Evolutionary conservation across 441 rosid species (phyloP).

Genomic region (Theobroma grandiflorum): DNA sequence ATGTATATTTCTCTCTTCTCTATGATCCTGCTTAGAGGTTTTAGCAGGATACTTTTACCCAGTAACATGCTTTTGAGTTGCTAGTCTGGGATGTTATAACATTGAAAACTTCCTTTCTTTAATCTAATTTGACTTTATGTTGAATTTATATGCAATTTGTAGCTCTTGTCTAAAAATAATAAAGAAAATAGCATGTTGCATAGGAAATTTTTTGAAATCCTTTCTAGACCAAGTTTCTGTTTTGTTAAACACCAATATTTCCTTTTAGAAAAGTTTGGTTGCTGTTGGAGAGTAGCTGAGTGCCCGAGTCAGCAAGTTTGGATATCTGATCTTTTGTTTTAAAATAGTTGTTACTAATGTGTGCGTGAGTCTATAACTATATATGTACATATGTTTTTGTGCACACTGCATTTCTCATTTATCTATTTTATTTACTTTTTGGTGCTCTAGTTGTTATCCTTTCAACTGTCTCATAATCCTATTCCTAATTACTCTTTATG

Average conservation of each 20-base stretch:
- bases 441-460: neutral
- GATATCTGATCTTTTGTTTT: neutral
- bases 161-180: neutral
- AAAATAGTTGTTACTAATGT: neutral
- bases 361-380: neutral
- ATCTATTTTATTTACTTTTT: neutral
- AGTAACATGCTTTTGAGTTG: neutral
- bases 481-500: neutral
- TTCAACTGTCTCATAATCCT: neutral
- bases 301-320: slow-evolving; percentile 6
- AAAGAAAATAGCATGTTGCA: slow-evolving; percentile 1
- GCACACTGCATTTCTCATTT: neutral
- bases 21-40: neutral
- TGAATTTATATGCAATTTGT: slow-evolving; percentile 4
- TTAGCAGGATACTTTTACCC: neutral
- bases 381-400: neutral
- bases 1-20: neutral
- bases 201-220: neutral
- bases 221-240: neutral
- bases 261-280: neutral
- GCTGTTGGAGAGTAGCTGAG: slow-evolving; percentile 12
- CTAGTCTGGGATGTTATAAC: neutral
- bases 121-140: neutral
- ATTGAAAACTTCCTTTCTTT: neutral
- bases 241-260: neutral